Base-by-base conservation (phyloP, 2,329 filamentous ascomycete species). In the Thielaviopsis ethacetica region DNA sequence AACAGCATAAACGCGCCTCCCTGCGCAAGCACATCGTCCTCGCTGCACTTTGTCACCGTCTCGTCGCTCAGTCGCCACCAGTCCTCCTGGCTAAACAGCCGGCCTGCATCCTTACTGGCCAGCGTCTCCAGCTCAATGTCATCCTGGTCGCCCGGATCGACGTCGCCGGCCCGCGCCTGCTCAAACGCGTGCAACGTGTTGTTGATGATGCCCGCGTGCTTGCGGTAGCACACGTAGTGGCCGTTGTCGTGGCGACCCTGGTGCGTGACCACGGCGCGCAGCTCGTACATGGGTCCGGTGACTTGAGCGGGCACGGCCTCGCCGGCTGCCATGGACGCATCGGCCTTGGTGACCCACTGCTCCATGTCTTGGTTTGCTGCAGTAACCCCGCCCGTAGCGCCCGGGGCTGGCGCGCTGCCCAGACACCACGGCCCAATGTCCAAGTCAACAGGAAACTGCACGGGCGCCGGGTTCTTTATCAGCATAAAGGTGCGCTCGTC, bases 1-100 rank as follows among this genome's bases (percentile, higher is more conserved):
- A 97, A 97, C 0, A 97, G 78, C 91, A 98, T 97, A 68, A 97
- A 97, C 0, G 91, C 91, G 1, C 88, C 89, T 0, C 83, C 83
- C 64, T 95, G 85, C 1, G 76, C 77, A 56, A 93, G 73, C 0
- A 95, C 87, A 27, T 79, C 78, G 12, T 84, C 77, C 68, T 95
- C 88, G 21, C 80, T 80, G 24, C 91, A 85, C 63, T 80, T 76
- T 62, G 76, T 81, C 7, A 97, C 91, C 62, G 86, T 84, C 62
- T 95, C 88, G 66, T 97, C 91, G 68, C 91, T 97, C 27, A 97
- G 76, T 17, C 87, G 79, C 84, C 89, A 98, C 93, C 93, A 97
- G 22, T 63, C 56, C 5, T 59, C 51, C 34, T 56, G 55, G 47
- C 54, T 63, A 15, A 62, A 61, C 2, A 44, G 52, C 13, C 64